A percentile compares a stretch with the other conserved stretches of the same genome.
Conservation (phyloP, 768 basidiomycete species). For the Guyanaporus albipodus region DNA sequence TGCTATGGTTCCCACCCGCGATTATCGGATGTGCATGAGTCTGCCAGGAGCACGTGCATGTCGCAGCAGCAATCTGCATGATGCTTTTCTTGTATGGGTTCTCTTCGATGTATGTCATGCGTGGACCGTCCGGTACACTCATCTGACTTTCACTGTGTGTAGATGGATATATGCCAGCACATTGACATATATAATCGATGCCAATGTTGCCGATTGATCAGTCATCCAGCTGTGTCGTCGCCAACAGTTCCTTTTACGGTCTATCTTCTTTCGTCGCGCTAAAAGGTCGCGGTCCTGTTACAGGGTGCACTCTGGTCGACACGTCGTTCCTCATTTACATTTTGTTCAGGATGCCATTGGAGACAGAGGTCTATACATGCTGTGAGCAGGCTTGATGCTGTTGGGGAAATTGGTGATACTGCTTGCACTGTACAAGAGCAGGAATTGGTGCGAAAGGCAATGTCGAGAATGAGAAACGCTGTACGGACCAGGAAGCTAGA, state of each 20-base stretch:
- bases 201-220: constrained; percentile 80
- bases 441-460: too few species aligned
- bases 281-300: constrained; percentile 73
- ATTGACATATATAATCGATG: constrained; percentile 84
- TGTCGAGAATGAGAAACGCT: too few species aligned
- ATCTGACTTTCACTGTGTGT: not conserved
- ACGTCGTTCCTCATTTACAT: not conserved
- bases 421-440: too few species aligned
- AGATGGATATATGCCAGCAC: constrained; percentile 67
- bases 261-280: constrained; percentile 60
- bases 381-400: too few species aligned
- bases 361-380: too few species aligned
- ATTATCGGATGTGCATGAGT: constrained; percentile 78
- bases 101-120: constrained; percentile 56
- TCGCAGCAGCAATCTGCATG: constrained; percentile 68
- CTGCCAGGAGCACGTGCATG: constrained; percentile 55
- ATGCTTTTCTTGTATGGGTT: constrained; percentile 75
- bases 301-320: constrained; percentile 31
- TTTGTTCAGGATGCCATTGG: constrained; percentile 50
- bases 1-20: constrained; percentile 51
- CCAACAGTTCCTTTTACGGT: constrained; percentile 76
- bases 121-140: not conserved
- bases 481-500: too few species aligned
- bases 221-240: constrained; percentile 71
- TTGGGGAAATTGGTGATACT: too few species aligned